phyloP scores from a whole-genome alignment of 2,329 filamentous ascomycete species.

The Ophiostoma australiae region DNA sequence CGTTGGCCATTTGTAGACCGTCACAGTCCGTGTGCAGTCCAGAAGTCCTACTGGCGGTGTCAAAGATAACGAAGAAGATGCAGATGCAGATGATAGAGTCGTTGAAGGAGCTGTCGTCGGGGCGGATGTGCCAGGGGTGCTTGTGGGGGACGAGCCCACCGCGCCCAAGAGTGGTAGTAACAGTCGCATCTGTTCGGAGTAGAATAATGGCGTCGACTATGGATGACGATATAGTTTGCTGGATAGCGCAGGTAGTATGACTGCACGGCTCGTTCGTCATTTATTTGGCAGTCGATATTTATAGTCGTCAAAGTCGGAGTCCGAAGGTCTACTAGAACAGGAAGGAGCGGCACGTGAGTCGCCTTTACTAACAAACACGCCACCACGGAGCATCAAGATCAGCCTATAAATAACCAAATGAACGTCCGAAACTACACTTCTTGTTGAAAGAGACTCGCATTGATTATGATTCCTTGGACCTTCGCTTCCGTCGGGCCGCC shows the following conservation, averaged over 20 bases:
- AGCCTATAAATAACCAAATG: not conserved
- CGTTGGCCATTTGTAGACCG: not conserved
- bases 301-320: not conserved
- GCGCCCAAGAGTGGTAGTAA: not conserved
- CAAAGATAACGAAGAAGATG: not conserved
- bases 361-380: not conserved
- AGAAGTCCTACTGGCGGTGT: not conserved
- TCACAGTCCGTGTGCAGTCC: not conserved
- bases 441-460: not conserved
- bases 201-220: not conserved
- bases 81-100: not conserved
- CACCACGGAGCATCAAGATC: not conserved
- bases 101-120: not conserved
- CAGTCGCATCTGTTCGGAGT: not conserved
- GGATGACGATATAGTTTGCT: not conserved
- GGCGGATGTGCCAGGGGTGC: not conserved
- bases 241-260: too few relatives aligned
- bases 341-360: conserved; percentile 4
- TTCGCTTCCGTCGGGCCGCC: not conserved
- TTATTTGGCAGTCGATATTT: not conserved
- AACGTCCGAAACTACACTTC: not conserved
- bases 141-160: not conserved
- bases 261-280: not conserved
- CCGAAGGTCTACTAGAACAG: not conserved
- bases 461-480: not conserved